Percentiles rank a stretch among this genome's conserved stretches.
Evolutionary conservation across 352 stramenopile genomes (phyloP).

Genomic region (Poterioochromonas sp.): DNA sequence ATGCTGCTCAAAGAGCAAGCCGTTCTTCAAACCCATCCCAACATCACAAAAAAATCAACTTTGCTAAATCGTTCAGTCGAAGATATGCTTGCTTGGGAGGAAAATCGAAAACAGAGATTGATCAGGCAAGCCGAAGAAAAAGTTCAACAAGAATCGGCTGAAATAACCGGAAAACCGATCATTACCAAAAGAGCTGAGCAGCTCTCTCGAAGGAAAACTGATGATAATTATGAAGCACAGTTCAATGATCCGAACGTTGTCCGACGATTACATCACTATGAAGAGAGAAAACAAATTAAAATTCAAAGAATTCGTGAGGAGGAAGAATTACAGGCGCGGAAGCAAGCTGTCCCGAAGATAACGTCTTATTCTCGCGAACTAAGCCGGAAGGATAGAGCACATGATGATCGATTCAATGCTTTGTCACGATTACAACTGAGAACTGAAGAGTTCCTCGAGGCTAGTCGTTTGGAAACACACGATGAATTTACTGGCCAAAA

Average conservation of each 20-base stretch:
- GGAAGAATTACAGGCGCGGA: neutral
- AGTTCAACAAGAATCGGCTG: neutral
- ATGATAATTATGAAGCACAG: no score
- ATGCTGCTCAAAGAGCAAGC: neutral
- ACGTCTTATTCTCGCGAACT: neutral
- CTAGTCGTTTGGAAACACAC: neutral
- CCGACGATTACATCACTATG: neutral
- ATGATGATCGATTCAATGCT: neutral
- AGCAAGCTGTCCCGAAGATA: neutral
- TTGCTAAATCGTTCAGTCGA: neutral
- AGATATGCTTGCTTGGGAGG: neutral
- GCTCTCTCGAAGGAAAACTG: neutral
- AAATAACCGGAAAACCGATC: conserved; percentile 1
- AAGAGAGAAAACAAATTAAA: conserved; percentile 6
- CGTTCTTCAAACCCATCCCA: neutral
- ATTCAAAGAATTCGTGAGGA: neutral
- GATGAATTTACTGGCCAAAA: neutral
- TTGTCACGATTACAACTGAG: neutral
- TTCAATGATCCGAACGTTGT: no score
- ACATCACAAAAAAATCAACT: neutral
- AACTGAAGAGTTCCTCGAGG: neutral
- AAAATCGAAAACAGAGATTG: neutral
- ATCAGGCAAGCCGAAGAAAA: no score
- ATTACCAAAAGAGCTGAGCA: neutral
- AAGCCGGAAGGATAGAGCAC: neutral